Base-by-base conservation (phyloP, 2,329 filamentous ascomycete genomes). In the Leptographium lundbergii region DNA sequence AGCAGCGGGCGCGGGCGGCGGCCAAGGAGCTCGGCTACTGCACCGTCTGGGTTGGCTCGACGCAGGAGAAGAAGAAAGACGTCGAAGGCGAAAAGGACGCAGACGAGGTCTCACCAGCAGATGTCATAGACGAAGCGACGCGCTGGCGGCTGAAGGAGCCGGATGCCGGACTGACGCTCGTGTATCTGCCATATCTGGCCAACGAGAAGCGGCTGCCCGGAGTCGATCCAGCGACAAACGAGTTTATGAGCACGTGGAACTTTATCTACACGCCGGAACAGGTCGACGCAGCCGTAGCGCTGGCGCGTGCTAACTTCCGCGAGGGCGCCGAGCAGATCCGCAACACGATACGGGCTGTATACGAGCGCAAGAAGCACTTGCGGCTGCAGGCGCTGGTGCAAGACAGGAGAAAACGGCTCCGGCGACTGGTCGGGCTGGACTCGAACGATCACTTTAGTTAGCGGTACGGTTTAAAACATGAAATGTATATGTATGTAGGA, bases 171-270 rank as follows among this genome's bases (percentile, higher is more conserved):
- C 87, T 99, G 48, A 82, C 91, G 0, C 85, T 99, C 4, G 78
- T 95, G 19, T 99, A 99, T 73, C 86, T 96, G 67, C 94, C 94
- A 0, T 86, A 96, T 62, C 76, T 97, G 17, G 82, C 87, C 32
- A 97, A 99, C 69, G 80, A 86, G 0, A 34, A 24, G 4, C 86
- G 87, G 61, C 86, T 90, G 0, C 81, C 85, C 0, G 88, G 83
- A 51, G 86, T 97, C n/a, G 87, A 96, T 65, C 94, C 94, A 0
- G 84, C 85, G 27, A 82, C 81, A 2, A 88, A 83, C 57, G 90
- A 96, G 61, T 97, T 91, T 72, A 84, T 97, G 76, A 89, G 85
- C 65, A 99, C 94, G 0, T 99, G 94, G 94, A 99, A 99, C 69
- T 97, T 97, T 69, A 85, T 96, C 34, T 99, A 97, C 71, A 95